Evolutionary conservation across 2,329 filamentous ascomycete genomes (phyloP), one percentile per base, ranked within the genome.

Genomic region (Teratosphaeria gauchensis): DNA sequence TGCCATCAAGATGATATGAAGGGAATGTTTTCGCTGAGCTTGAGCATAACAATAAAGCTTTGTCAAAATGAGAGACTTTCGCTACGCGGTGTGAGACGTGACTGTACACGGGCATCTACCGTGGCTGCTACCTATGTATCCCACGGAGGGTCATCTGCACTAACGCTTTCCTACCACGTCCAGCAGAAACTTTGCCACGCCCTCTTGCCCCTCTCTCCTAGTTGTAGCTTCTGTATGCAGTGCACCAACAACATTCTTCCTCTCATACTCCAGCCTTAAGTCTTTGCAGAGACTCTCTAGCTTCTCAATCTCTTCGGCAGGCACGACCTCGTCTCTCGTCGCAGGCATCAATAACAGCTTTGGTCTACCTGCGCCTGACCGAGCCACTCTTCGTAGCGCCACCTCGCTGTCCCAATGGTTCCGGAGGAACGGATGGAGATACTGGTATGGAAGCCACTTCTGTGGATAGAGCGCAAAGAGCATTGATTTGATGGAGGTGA

Each of bases 401-500:
- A 58, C 63, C 28, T 72, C 70, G 53, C 73, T 78, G 62, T 82
- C 77, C 80, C 81, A 83, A 52, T 74, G 74, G 58, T 77, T 91
- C 64, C 87, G 79, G 11, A 92, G 76, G 67, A 92, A 91, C 0
- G 86, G 86, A 78, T 84, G 84, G 0, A 92, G 77, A 68, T 92
- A 84, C 53, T 82, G 81, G 69, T 92, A 92, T 0, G 89, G 89
- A 6, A 92, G 75, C 87, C 88, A 92, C 65, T 82, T 88, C 65
- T 91, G 87, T 1, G 88, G 88, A 67, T 92, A 92, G 2, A 92
- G 72, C 1, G 82, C 84, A 51, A 82, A 75, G 5, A 92, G 76
- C 87, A 92, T 90, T 19, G 81, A 82, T 59, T 81, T 79, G 58
- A 89, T 81, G 51, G 84, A 88, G 0, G 85, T 81, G 62, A 91